phyloP scores from a whole-genome alignment of 208 protist genomes.

The Trichomonas gallinae region DNA sequence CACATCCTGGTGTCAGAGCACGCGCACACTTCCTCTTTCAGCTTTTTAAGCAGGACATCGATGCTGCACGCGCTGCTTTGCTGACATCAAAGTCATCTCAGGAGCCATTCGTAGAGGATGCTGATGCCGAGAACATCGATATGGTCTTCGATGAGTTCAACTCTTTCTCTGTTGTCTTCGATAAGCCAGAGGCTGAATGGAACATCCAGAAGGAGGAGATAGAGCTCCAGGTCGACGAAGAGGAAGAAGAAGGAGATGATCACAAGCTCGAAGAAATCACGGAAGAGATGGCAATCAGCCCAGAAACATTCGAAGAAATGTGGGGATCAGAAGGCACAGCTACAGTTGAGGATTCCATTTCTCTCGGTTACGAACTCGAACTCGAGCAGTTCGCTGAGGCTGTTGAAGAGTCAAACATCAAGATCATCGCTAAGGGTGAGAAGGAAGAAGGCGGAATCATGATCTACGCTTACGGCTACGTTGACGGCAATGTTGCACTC shows the following conservation, averaged over 20 bases:
- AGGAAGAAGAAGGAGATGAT: not conserved
- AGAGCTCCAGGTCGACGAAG: not conserved
- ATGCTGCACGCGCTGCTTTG: not conserved
- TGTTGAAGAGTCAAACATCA: not conserved
- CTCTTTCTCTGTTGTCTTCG: not conserved
- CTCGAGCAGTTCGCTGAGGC: not conserved
- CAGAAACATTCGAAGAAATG: not conserved
- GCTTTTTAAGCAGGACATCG: not conserved
- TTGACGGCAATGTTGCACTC: not conserved
- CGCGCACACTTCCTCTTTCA: not conserved
- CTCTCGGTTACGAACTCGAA: not conserved
- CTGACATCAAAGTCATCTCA: not conserved
- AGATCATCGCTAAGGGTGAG: not conserved
- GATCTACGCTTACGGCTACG: slow-evolving; percentile 3
- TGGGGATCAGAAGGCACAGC: not conserved
- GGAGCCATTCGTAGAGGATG: slow-evolving; percentile 12
- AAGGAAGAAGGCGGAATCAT: not conserved
- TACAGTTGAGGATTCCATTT: not conserved
- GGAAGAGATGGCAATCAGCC: not conserved
- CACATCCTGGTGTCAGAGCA: not conserved
- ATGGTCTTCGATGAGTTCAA: slow-evolving; percentile 22
- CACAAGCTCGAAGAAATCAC: not conserved
- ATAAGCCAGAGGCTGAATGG: not conserved
- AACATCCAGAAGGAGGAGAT: not conserved
- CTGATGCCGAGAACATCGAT: slow-evolving; percentile 1